Base-by-base conservation (phyloP, 306 rosid genomes). In the Canavalia ensiformis region DNA sequence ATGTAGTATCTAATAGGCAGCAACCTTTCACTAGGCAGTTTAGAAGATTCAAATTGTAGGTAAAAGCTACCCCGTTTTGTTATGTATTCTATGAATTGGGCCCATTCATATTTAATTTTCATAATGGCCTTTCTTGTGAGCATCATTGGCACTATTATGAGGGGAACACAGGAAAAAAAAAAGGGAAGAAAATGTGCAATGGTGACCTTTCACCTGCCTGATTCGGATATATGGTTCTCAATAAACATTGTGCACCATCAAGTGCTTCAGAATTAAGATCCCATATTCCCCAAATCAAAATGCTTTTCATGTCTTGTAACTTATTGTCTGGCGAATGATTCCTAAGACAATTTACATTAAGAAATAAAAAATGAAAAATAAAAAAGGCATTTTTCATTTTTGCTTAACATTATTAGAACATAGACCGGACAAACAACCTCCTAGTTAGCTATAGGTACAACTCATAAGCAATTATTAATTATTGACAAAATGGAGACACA, bases 51-150 rank as follows among this genome's bases (percentile, higher is more conserved):
- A 81, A 77, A 9, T 52, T 78, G 52, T 51, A 74, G 78, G 74
- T 58, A 81, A 68, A 33, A 77, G 59, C 66, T 54, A 51, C 18
- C 55, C 84, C 18, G 10, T 60, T 78, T 66, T 66, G 42, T 70
- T 83, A 39, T 46, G 31, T 58, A 78, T 56, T 29, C 69, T 51
- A 52, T 64, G 31, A 41, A 45, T 49, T 75, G 79, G 86, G 33
- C 52, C 83, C 87, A 57, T 70, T 11, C 44, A 5, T 56, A 52
- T 84, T 89, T 75, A 84, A 51, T 82, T 78, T 66, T 80, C 82
- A 81, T 33, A 28, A 46, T 58, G 70, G 2, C 78, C 82, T 82
- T 79, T 84, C 72, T 79, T 66, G 68, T 75, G 65, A 57, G 25
- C 72, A 83, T 82, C 81, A 78, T 35, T 73, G 55, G 25, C 77